Percentiles rank a stretch among this genome's conserved stretches.
phyloP scores from a whole-genome alignment of 2,329 filamentous ascomycete genomes.

The Claviceps sorghi region DNA sequence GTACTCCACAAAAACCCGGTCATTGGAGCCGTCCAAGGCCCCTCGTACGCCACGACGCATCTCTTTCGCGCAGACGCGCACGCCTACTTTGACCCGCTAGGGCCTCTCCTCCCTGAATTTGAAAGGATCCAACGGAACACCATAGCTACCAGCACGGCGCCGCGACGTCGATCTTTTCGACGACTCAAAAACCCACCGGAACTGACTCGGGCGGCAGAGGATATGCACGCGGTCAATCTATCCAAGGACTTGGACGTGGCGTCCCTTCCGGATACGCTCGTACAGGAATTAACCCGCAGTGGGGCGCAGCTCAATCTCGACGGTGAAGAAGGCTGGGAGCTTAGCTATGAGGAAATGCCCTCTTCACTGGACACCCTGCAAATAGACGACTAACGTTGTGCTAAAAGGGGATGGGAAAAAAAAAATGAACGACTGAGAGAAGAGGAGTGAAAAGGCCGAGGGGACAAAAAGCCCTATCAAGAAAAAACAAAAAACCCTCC shows the following conservation, averaged over 20 bases:
- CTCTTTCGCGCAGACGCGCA: conserved; percentile 37
- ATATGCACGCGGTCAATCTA: conserved; percentile 12
- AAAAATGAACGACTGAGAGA: not conserved
- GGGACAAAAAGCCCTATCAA: no score
- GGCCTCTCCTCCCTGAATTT: conserved; percentile 30
- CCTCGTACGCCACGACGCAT: conserved; percentile 30
- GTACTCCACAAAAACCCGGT: conserved; percentile 27
- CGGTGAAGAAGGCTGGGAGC: conserved; percentile 19
- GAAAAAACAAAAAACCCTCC: no score
- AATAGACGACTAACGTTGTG: not conserved
- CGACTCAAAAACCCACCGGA: conserved; percentile 10
- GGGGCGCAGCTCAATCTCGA: conserved; percentile 16
- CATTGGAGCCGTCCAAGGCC: conserved; percentile 42
- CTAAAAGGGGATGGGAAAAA: not conserved
- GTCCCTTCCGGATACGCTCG: conserved; percentile 9
- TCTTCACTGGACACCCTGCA: not conserved
- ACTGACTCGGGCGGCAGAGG: not conserved
- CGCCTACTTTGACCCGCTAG: conserved; percentile 23
- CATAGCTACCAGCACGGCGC: conserved; percentile 13
- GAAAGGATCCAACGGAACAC: conserved; percentile 31
- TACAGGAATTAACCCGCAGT: conserved; percentile 10
- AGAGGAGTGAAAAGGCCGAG: no score
- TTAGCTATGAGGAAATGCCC: conserved; percentile 18
- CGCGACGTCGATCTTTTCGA: conserved; percentile 12
- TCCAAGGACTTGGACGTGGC: conserved; percentile 16